A percentile compares a stretch with the other conserved stretches of the same genome.
phyloP scores from a whole-genome alignment of 2,329 filamentous ascomycete species.

The Stemphylium lycopersici region DNA sequence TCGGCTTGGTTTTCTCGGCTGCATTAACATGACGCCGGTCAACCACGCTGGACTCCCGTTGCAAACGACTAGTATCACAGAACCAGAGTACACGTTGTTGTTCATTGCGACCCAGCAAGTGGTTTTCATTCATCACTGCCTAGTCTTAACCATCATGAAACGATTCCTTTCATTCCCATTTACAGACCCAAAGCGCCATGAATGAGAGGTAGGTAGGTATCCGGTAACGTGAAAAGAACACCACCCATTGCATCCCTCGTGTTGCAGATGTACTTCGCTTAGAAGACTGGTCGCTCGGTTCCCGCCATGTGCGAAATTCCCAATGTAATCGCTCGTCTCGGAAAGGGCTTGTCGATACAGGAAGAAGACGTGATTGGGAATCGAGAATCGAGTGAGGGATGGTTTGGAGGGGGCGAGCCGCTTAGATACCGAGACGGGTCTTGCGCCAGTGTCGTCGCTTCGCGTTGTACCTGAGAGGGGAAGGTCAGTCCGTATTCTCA shows the following conservation, averaged over 20 bases:
- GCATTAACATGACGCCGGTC: not conserved
- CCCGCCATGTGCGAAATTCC: slow-evolving; percentile 40
- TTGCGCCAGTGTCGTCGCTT: slow-evolving; percentile 99
- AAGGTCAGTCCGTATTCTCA: slow-evolving; percentile 18
- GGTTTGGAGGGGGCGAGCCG: slow-evolving; percentile 57
- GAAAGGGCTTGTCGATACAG: slow-evolving; percentile 25
- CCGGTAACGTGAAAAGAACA: slow-evolving; percentile 32
- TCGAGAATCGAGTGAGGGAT: slow-evolving; percentile 43
- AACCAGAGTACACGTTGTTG: slow-evolving; percentile 12
- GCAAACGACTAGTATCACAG: slow-evolving; percentile 6
- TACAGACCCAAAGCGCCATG: slow-evolving; percentile 47
- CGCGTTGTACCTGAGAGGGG: slow-evolving; percentile 86
- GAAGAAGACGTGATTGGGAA: slow-evolving; percentile 35
- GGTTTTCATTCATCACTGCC: slow-evolving; percentile 44
- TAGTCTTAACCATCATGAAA: slow-evolving; percentile 46
- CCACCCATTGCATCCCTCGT: slow-evolving; percentile 35
- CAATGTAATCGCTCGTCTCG: slow-evolving; percentile 35
- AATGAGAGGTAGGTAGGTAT: slow-evolving; percentile 33
- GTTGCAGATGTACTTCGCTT: slow-evolving; percentile 28
- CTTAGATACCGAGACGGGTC: slow-evolving; percentile 98
- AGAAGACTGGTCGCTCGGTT: slow-evolving; percentile 34
- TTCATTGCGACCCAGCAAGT: slow-evolving; percentile 43
- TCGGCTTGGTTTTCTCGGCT: not conserved
- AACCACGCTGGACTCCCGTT: not conserved
- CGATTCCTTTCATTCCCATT: slow-evolving; percentile 31